phyloP scores from a whole-genome alignment of 306 rosid genomes.

The Trifolium pratense region DNA sequence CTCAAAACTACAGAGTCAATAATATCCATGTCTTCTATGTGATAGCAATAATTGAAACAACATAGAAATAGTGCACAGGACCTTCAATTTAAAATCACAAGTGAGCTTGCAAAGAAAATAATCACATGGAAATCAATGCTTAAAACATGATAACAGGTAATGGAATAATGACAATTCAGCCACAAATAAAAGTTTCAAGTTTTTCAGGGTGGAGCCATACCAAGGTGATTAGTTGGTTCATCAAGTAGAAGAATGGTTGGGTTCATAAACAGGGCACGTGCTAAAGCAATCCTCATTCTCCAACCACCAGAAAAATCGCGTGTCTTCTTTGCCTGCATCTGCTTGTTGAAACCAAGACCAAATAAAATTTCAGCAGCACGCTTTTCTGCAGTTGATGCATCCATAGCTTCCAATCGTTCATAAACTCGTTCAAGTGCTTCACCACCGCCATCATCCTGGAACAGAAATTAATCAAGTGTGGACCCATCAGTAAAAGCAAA shows the following conservation, averaged over 20 bases:
- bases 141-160: conserved; percentile 20
- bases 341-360: conserved; percentile 95
- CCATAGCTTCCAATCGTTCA: conserved; percentile 90
- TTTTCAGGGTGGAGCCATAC: conserved; percentile 45
- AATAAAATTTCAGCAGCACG: conserved; percentile 95
- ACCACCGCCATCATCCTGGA: conserved; percentile 96
- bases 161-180: neutral
- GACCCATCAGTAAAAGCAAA: neutral
- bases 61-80: conserved; percentile 5
- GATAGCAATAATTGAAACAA: conserved; percentile 22
- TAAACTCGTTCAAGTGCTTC: conserved; percentile 87
- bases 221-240: conserved; percentile 99
- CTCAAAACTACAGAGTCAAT: conserved; percentile 5
- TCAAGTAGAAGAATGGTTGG: conserved; percentile 94
- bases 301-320: conserved; percentile 99
- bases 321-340: conserved; percentile 93
- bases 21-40: conserved; percentile 1
- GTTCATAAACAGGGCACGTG: conserved; percentile 91
- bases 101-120: neutral
- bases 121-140: conserved; percentile 16
- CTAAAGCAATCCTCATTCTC: conserved; percentile 99
- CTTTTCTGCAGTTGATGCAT: conserved; percentile 96
- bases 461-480: conserved; percentile 6
- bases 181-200: conserved; percentile 31
- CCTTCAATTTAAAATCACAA: conserved; percentile 21